Percentiles rank a stretch among this genome's conserved stretches.
phyloP scores from a whole-genome alignment of 345 rosid genomes.

The Capsella bursapastoris region DNA sequence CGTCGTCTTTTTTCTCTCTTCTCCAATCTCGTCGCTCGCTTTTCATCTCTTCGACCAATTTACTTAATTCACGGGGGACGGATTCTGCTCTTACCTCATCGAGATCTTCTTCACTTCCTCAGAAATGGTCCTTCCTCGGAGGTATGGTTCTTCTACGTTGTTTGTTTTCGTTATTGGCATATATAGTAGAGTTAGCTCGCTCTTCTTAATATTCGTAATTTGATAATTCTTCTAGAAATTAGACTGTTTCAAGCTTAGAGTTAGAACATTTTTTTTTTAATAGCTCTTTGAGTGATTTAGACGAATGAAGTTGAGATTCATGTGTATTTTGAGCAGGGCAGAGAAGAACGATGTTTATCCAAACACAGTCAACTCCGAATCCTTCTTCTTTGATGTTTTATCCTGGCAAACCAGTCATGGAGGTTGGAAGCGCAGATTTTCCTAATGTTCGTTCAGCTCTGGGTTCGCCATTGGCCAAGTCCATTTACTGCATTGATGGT shows the following conservation, averaged over 20 bases:
- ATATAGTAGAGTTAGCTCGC: too few species aligned
- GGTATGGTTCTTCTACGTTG: slow-evolving; percentile 44
- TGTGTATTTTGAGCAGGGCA: slow-evolving; percentile 56
- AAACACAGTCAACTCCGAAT: slow-evolving; percentile 88
- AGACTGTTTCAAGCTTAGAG: neutral
- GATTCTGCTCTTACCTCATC: slow-evolving; percentile 26
- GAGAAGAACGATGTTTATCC: slow-evolving; percentile 91
- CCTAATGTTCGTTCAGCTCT: slow-evolving; percentile 82
- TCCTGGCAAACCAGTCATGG: slow-evolving; percentile 92
- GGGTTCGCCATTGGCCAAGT: slow-evolving; percentile 73
- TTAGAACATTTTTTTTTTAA: neutral
- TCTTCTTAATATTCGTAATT: too few species aligned
- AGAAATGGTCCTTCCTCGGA: slow-evolving; percentile 48
- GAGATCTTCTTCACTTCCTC: slow-evolving; percentile 39
- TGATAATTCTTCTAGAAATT: neutral
- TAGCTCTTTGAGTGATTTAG: neutral
- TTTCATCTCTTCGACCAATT: slow-evolving; percentile 41
- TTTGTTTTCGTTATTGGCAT: neutral
- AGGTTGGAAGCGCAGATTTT: slow-evolving; percentile 86
- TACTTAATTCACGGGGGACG: slow-evolving; percentile 13
- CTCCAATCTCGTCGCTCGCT: slow-evolving; percentile 47
- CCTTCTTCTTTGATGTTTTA: slow-evolving; percentile 92
- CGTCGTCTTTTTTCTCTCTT: slow-evolving; percentile 33
- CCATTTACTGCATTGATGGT: slow-evolving; percentile 85
- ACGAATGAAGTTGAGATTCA: neutral